phyloP scores from a whole-genome alignment of 2,329 filamentous ascomycete genomes.

The Aspergillus neotritici region DNA sequence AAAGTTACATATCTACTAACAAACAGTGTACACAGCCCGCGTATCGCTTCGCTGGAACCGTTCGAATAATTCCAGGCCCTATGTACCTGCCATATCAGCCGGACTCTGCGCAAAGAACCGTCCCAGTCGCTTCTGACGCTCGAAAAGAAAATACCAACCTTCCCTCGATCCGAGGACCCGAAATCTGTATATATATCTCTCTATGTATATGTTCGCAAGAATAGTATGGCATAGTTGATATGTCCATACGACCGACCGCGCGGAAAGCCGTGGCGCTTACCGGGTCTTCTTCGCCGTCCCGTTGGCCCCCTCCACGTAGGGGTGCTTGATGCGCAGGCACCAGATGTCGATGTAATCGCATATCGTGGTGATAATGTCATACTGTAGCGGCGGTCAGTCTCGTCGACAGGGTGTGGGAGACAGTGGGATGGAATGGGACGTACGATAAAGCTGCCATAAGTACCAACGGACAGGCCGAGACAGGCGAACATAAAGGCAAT shows the following conservation, averaged over 20 bases:
- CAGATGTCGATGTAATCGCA: slow-evolving; percentile 98
- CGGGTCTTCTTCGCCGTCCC: slow-evolving; percentile 23
- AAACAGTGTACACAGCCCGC: no score
- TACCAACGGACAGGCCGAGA: slow-evolving; percentile 74
- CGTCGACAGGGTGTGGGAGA: no score
- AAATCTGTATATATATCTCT: no score
- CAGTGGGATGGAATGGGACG: slow-evolving; percentile 15
- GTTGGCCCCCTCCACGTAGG: slow-evolving; percentile 42
- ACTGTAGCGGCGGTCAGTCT: slow-evolving; percentile 27
- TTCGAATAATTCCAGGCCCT: no score
- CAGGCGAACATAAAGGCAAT: slow-evolving; percentile 86
- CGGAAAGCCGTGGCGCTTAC: slow-evolving; percentile 8
- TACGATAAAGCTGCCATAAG: slow-evolving; percentile 94
- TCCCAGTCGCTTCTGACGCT: no score
- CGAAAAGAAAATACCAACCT: no score
- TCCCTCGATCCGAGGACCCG: no score
- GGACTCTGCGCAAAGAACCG: no score
- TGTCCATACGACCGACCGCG: slow-evolving; percentile 1
- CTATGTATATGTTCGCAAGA: no score
- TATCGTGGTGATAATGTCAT: slow-evolving; percentile 94
- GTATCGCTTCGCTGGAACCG: no score
- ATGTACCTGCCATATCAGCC: no score
- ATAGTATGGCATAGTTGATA: slow-evolving; percentile 12
- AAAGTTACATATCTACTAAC: no score
- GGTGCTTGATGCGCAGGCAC: slow-evolving; percentile 96